Percentiles rank a stretch among this genome's conserved stretches.
These are phyloP conservation scores for Priceomyces medius DNA, from an alignment of 805 yeast genomes.

Conservation along the genomic window DNA sequence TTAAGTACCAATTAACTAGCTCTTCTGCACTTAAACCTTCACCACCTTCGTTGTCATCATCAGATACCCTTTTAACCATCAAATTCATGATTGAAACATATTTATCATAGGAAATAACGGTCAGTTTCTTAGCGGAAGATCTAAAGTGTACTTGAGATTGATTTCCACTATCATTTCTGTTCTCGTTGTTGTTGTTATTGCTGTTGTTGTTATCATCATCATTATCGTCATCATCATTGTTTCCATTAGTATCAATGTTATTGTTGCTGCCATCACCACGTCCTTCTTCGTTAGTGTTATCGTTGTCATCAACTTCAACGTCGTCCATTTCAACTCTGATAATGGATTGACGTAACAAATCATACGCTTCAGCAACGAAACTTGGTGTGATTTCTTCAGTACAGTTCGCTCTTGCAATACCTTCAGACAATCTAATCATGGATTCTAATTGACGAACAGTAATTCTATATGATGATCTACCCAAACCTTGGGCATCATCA, in stretches of 20 bases:
- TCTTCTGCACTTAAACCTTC: constrained; percentile 68
- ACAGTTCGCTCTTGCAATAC: constrained; percentile 96
- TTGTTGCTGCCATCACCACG: constrained; percentile 5
- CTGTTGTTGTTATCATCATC: constrained; percentile 13
- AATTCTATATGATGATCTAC: constrained; percentile 84
- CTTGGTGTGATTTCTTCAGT: constrained; percentile 80
- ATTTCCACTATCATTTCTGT: neutral
- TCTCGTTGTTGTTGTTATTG: neutral
- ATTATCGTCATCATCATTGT: constrained; percentile 55
- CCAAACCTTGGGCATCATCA: constrained; percentile 87
- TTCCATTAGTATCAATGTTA: constrained; percentile 3
- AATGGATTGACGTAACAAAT: constrained; percentile 82
- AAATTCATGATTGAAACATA: constrained; percentile 81
- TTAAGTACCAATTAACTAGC: constrained; percentile 78
- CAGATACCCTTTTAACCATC: constrained; percentile 63
- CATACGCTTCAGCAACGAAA: constrained; percentile 92
- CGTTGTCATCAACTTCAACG: constrained; percentile 77
- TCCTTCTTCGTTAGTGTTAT: constrained; percentile 20
- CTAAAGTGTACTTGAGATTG: constrained; percentile 3
- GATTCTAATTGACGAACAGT: constrained; percentile 97
- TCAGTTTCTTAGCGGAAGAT: constrained; percentile 29
- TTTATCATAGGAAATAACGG: constrained; percentile 77
- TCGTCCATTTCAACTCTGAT: constrained; percentile 94
- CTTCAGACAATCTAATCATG: constrained; percentile 89
- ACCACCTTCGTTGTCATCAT: constrained; percentile 48